Base-by-base conservation (phyloP, 768 basidiomycete species). In the Trametes punicea region DNA sequence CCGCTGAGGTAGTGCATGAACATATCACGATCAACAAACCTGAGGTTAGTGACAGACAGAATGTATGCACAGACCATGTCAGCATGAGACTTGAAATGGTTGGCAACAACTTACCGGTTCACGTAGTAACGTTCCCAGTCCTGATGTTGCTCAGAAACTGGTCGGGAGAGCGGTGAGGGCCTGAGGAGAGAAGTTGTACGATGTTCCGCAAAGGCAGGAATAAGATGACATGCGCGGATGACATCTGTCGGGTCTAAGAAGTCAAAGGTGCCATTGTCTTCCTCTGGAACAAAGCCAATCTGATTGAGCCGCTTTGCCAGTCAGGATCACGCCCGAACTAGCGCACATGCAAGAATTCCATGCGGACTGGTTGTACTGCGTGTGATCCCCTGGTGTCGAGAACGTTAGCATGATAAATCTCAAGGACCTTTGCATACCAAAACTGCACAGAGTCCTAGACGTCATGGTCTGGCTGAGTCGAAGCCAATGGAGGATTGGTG, bases 211-310 rank as follows among this genome's bases (percentile, higher is more conserved):
- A 77, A 80, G 0, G 63, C 74, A 0, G 77, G 79, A 9, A 80
- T 71, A 2, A 81, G 53, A 56, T 81, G 78, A 3, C 59, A 66
- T 0, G 65, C 73, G 0, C 72, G 64, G 23, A 81, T 63, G 2
- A 82, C 69, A 0, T 64, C 57, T 0, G 57, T 53, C 0, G 80
- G 81, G 55, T 81, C 69, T 1, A 81, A 20, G 38, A 81, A 81
- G 0, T 77, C 74, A 51, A 78, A 81, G 2, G 74, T 69, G 1
- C 61, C 59, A 16, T 69, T 67, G 0, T 65, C 55, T 8, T 57
- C 46, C 1, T 66, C 49, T 0, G 34, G 34, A 10, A 36, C 34
- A 15, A 36, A 36, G 78, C 61, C 57, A 76, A 81, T 0, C 69
- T 70, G 64, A 18, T 71, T 74, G 1, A 78, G 65, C 0, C 64